Conservation (phyloP, 2,329 filamentous ascomycete genomes). For the Venturia aucupariae region DNA sequence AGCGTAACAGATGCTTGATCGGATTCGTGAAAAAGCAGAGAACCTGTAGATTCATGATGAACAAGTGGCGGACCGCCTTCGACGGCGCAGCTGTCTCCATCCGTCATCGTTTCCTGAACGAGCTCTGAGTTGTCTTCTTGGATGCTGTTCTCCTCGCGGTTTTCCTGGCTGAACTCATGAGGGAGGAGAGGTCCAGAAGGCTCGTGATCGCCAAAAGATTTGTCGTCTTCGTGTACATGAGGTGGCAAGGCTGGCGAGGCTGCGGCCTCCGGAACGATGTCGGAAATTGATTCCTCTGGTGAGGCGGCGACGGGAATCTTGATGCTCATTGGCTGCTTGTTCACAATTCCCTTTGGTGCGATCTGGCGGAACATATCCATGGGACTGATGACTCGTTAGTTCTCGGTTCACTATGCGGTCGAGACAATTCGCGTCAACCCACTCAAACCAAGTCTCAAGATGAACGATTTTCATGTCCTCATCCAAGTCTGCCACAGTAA, state of each 20-base stretch:
- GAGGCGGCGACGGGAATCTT: background rate
- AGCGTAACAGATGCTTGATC: background rate
- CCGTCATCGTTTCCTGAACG: background rate
- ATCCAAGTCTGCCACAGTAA: conserved; percentile 54
- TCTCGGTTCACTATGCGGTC: background rate
- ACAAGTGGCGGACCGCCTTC: background rate
- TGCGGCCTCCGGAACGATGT: background rate
- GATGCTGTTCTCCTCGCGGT: no score
- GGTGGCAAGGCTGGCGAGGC: background rate
- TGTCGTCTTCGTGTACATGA: background rate
- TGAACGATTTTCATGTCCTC: conserved; percentile 48
- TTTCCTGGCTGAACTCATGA: background rate
- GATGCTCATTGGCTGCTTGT: background rate
- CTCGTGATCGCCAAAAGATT: background rate
- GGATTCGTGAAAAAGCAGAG: background rate
- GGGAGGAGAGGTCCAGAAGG: background rate
- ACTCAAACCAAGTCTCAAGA: conserved; percentile 56
- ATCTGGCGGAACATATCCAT: conserved; percentile 60
- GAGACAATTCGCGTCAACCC: background rate
- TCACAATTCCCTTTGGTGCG: conserved; percentile 35
- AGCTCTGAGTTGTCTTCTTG: background rate
- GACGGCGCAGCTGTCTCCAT: background rate
- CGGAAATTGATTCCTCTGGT: background rate
- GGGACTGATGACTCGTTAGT: conserved; percentile 25
- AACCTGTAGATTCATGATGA: background rate